Conservation (phyloP, 2,329 filamentous ascomycete genomes). For the Diplocarpon mali region DNA sequence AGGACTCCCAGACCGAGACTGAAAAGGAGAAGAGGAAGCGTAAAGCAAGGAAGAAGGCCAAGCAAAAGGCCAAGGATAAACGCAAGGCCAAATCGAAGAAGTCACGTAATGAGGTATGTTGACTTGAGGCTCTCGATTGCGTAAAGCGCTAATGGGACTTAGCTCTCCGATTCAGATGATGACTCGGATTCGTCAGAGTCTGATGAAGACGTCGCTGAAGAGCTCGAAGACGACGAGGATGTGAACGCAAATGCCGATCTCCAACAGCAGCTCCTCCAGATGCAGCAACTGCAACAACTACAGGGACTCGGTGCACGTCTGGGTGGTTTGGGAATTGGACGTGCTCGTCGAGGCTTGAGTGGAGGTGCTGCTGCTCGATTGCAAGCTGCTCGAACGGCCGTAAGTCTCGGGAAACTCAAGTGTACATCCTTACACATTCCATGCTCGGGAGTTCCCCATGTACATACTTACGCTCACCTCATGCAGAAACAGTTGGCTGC, state of each 20-base stretch:
- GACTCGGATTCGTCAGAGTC: slow-evolving; percentile 17
- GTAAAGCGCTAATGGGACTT: too few relatives aligned
- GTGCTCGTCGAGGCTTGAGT: slow-evolving; percentile 7
- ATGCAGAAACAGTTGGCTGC: slow-evolving; percentile 12
- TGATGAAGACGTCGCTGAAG: slow-evolving; percentile 4
- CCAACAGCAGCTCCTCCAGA: slow-evolving; percentile 13
- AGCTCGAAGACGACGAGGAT: slow-evolving; percentile 12
- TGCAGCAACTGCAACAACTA: slow-evolving; percentile 21
- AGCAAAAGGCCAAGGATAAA: slow-evolving; percentile 17
- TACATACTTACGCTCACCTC: too few relatives aligned
- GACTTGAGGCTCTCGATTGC: background rate
- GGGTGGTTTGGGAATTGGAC: background rate
- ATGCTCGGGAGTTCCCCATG: too few relatives aligned
- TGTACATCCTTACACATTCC: too few relatives aligned
- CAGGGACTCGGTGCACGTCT: slow-evolving; percentile 12
- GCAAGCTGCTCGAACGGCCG: slow-evolving; percentile 17
- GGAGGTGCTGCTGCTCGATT: slow-evolving; percentile 12
- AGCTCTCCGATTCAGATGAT: slow-evolving; percentile 24
- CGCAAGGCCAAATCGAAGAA: slow-evolving; percentile 31
- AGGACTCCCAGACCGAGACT: slow-evolving; percentile 23
- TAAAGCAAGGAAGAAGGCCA: slow-evolving; percentile 29
- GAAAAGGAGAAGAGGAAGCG: slow-evolving; percentile 27
- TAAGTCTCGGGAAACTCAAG: too few relatives aligned
- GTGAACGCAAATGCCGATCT: slow-evolving; percentile 11
- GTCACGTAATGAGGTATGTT: slow-evolving; percentile 27